These are phyloP conservation scores for Cytospora chrysosperma DNA, from an alignment of 2,329 filamentous ascomycete genomes.

Conservation along the genomic window DNA sequence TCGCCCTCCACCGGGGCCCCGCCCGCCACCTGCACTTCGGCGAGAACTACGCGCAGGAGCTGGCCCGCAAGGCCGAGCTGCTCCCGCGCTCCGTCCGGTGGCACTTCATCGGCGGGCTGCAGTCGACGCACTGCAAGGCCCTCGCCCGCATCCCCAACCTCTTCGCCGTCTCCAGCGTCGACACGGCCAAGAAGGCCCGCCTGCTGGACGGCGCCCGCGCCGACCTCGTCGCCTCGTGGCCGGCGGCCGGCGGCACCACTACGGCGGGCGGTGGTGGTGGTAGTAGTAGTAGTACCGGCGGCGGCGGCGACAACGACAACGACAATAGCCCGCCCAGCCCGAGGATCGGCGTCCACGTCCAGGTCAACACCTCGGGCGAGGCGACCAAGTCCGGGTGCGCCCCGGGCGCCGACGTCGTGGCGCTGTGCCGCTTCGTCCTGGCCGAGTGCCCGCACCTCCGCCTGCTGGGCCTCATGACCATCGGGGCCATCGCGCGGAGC, in stretches of 20 bases:
- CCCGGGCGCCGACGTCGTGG: constrained; percentile 60
- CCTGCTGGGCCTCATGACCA: constrained; percentile 90
- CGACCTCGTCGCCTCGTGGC: constrained; percentile 34
- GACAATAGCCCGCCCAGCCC: constrained; percentile 26
- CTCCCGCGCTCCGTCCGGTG: constrained; percentile 77
- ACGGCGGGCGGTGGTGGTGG: too few species aligned
- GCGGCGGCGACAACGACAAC: too few species aligned
- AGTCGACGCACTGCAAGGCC: constrained; percentile 86
- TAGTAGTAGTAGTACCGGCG: too few species aligned
- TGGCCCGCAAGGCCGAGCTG: constrained; percentile 78
- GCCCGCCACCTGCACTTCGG: constrained; percentile 76
- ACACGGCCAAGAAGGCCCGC: constrained; percentile 82
- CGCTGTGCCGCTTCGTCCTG: constrained; percentile 68
- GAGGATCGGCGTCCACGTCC: constrained; percentile 75
- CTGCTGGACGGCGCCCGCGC: constrained; percentile 75
- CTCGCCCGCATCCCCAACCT: constrained; percentile 86
- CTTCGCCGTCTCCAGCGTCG: constrained; percentile 88
- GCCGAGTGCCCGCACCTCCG: constrained; percentile 67
- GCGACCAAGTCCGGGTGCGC: constrained; percentile 77
- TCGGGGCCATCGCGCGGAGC: constrained; percentile 88
- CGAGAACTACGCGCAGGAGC: constrained; percentile 93
- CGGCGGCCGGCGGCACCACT: too few species aligned
- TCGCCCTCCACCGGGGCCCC: constrained; percentile 70
- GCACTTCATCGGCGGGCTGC: constrained; percentile 96
- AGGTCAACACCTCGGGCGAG: constrained; percentile 94